Evolutionary conservation across 129 eudicot species (phyloP).

Genomic region (Deinandra increscens): DNA sequence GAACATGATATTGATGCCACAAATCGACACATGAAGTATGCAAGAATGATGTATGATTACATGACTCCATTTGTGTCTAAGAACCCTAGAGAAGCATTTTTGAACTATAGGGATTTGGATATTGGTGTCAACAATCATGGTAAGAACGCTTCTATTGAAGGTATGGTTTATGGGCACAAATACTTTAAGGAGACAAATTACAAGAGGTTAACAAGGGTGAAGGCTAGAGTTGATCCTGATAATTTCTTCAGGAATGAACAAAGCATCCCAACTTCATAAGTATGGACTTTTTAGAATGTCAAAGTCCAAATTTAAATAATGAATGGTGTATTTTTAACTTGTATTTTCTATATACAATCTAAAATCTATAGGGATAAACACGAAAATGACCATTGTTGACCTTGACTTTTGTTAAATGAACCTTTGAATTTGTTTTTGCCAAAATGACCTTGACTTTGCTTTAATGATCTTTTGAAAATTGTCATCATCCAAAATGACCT

Average conservation of each 20-base stretch:
- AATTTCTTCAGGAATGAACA: not conserved
- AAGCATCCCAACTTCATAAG: not conserved
- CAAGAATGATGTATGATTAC: conserved; percentile 1
- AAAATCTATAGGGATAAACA: too few species aligned
- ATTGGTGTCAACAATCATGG: conserved; percentile 3
- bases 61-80: conserved; percentile 7
- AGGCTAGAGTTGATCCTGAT: conserved; percentile 9
- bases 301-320: not conserved
- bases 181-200: conserved; percentile 10
- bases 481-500: too few species aligned
- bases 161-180: not conserved
- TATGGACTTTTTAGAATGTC: not conserved
- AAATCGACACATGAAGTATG: not conserved
- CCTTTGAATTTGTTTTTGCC: too few species aligned
- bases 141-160: not conserved
- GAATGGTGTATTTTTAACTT: not conserved
- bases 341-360: too few species aligned
- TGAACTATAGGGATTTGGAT: not conserved
- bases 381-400: too few species aligned
- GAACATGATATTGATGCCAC: not conserved
- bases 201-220: conserved; percentile 1
- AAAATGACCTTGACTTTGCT: too few species aligned
- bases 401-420: too few species aligned
- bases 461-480: too few species aligned
- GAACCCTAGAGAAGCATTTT: conserved; percentile 8